Conservation (phyloP, 2,329 filamentous ascomycete genomes). For the Penicillium paneum region DNA sequence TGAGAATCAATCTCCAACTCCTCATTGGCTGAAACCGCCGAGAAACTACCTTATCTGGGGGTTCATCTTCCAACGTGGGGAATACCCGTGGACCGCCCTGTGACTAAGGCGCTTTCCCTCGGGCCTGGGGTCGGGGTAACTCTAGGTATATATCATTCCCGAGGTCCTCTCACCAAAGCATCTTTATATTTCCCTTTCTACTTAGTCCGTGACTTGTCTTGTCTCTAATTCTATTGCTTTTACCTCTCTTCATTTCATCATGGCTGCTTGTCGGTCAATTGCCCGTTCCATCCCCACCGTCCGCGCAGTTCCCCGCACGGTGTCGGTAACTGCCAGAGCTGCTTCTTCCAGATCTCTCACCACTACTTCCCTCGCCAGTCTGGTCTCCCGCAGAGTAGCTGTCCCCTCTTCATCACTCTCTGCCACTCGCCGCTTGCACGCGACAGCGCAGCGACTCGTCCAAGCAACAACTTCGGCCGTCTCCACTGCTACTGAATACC, state of each 20-base stretch:
- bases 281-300: slow-evolving; percentile 40
- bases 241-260: slow-evolving; percentile 19
- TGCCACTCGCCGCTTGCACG: slow-evolving; percentile 46
- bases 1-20: not conserved
- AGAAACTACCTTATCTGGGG: slow-evolving; percentile 19
- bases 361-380: slow-evolving; percentile 20
- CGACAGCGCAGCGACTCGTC: slow-evolving; percentile 52
- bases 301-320: slow-evolving; percentile 38
- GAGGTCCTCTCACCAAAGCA: not conserved
- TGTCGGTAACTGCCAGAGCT: slow-evolving; percentile 27
- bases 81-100: not conserved
- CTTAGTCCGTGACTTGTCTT: not conserved
- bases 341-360: slow-evolving; percentile 26
- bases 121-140: slow-evolving; percentile 19
- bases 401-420: slow-evolving; percentile 24
- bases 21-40: slow-evolving; percentile 19
- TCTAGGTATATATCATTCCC: slow-evolving; percentile 10
- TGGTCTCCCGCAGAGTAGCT: slow-evolving; percentile 14
- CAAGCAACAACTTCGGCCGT: slow-evolving; percentile 51
- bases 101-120: slow-evolving; percentile 20
- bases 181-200: not conserved
- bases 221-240: not conserved
- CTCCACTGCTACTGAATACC: slow-evolving; percentile 53
- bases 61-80: slow-evolving; percentile 11
- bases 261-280: slow-evolving; percentile 40